Conservation (phyloP, 179 eudicot species). For the Carnegiea gigantea region DNA sequence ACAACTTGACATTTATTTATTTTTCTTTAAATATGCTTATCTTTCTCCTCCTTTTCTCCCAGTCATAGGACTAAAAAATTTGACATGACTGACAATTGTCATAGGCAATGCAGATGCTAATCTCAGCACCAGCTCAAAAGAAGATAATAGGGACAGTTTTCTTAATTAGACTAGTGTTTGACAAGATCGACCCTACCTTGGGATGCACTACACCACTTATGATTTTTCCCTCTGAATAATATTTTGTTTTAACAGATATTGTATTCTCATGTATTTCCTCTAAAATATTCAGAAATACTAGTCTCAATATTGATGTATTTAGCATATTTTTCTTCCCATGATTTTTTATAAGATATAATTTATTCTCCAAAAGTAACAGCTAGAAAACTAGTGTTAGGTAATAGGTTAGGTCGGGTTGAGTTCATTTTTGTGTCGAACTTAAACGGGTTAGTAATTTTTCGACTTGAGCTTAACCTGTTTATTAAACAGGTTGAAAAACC, state of each 20-base stretch:
- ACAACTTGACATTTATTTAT: conserved; percentile 14
- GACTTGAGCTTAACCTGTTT: no score
- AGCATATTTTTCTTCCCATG: no score
- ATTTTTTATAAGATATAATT: no score
- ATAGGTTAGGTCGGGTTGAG: no score
- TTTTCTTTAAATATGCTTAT: neutral
- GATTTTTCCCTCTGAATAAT: neutral
- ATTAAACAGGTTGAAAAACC: no score
- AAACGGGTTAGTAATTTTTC: no score
- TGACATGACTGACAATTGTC: conserved; percentile 6
- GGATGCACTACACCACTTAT: neutral
- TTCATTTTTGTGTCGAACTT: no score
- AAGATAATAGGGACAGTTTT: neutral
- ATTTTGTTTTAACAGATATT: neutral
- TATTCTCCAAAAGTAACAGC: no score
- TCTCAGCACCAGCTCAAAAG: conserved; percentile 2
- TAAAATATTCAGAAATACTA: no score
- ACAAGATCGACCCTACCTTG: conserved; percentile 11
- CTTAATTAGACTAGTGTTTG: neutral
- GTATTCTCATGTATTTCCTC: no score
- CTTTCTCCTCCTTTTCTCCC: neutral
- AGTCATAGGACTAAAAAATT: neutral
- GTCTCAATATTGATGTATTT: no score
- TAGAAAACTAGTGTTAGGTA: no score
- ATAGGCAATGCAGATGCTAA: neutral